A percentile compares a stretch with the other conserved stretches of the same genome.
These are phyloP conservation scores for Knufia petricola DNA, from an alignment of 2,329 filamentous ascomycete genomes.

Conservation along the genomic window DNA sequence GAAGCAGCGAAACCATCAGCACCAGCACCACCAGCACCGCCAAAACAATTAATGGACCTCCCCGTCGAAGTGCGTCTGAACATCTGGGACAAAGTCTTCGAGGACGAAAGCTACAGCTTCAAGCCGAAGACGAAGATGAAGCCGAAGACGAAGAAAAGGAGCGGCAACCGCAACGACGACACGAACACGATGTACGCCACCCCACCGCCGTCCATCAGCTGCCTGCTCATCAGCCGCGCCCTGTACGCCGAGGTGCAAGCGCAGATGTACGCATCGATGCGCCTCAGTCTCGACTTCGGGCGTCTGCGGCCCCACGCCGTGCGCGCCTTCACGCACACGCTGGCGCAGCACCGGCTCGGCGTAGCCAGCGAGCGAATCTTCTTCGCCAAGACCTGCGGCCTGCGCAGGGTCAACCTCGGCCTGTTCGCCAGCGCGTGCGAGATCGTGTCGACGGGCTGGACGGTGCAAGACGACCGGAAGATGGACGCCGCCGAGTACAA, in stretches of 20 bases:
- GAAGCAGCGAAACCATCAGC: not conserved
- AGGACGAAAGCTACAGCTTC: not conserved
- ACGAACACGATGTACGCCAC: not conserved
- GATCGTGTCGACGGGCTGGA: not conserved
- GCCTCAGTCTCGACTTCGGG: not conserved
- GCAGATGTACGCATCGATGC: not conserved
- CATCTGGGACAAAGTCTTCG: not conserved
- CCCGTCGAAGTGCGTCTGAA: not conserved
- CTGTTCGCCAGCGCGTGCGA: not conserved
- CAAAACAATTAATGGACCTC: not conserved
- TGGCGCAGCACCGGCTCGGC: not conserved
- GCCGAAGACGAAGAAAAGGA: not conserved
- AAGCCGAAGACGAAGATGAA: not conserved
- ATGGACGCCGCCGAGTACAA: constrained; percentile 1
- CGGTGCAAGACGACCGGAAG: not conserved
- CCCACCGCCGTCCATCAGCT: not conserved
- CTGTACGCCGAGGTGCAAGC: not conserved
- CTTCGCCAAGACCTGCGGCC: constrained; percentile 1
- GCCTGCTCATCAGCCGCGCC: not conserved
- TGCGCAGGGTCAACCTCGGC: not conserved
- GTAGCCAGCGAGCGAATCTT: not conserved
- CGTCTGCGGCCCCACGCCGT: not conserved
- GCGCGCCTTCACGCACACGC: not conserved
- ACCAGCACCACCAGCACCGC: not conserved
- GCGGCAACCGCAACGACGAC: not conserved